These are phyloP conservation scores for Pseudohyphozyma bogoriensis DNA, from an alignment of 768 basidiomycete genomes.

Conservation along the genomic window DNA sequence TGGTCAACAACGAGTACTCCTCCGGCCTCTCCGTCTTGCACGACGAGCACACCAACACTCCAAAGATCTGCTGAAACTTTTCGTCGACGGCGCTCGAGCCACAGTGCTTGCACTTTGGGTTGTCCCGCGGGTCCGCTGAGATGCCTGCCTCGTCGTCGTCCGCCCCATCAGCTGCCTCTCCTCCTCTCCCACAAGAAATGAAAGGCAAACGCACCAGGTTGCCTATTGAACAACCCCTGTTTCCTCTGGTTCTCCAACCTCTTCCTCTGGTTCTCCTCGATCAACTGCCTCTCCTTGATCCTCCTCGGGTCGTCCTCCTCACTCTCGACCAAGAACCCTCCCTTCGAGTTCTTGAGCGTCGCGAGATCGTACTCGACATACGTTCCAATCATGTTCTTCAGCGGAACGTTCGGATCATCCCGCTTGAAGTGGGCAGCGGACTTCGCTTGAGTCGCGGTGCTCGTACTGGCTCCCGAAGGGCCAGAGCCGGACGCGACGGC, in stretches of 20 bases:
- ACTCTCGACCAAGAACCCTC: constrained; percentile 84
- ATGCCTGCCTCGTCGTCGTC: constrained; percentile 51
- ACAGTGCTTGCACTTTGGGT: constrained; percentile 81
- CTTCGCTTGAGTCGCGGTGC: no score
- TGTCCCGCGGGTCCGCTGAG: constrained; percentile 57
- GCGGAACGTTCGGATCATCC: constrained; percentile 19
- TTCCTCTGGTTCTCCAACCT: constrained; percentile 28
- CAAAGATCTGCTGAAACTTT: constrained; percentile 68
- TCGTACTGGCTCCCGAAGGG: neutral
- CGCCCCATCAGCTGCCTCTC: no score
- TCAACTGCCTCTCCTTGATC: constrained; percentile 69
- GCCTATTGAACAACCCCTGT: constrained; percentile 24
- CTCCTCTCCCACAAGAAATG: no score
- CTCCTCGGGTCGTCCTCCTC: constrained; percentile 64
- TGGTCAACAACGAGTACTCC: constrained; percentile 87
- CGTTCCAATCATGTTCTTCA: constrained; percentile 50
- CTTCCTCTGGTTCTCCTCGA: constrained; percentile 53
- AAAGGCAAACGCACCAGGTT: constrained; percentile 20
- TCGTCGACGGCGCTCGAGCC: constrained; percentile 79
- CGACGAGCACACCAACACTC: constrained; percentile 71
- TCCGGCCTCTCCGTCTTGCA: constrained; percentile 86
- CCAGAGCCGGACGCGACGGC: constrained; percentile 30
- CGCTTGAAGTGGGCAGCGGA: constrained; percentile 17
- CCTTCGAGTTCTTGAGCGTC: constrained; percentile 88
- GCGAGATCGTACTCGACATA: constrained; percentile 93